A percentile compares a stretch with the other conserved stretches of the same genome.
These are phyloP conservation scores for Acorus calamus DNA, from an alignment of 106 monocot genomes.

Conservation along the genomic window DNA sequence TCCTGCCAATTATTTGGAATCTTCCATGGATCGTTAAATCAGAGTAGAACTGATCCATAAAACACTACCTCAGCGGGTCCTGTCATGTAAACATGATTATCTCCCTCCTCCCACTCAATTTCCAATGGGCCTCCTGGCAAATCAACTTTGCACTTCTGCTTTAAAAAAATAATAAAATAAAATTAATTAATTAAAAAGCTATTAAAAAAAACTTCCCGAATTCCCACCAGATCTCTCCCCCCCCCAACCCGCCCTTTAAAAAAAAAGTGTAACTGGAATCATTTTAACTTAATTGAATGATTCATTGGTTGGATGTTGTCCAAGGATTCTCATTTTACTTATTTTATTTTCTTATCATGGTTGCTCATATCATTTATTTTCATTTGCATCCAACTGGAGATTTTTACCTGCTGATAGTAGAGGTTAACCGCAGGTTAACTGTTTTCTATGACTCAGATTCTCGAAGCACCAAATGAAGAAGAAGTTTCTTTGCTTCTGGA, in stretches of 20 bases:
- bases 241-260: no score
- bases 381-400: no score
- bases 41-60: slow-evolving; percentile 52
- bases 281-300: no score
- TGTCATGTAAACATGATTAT: slow-evolving; percentile 97
- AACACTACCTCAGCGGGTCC: slow-evolving; percentile 86
- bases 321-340: not conserved
- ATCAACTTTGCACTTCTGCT: slow-evolving; percentile 74
- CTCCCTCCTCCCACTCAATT: slow-evolving; percentile 83
- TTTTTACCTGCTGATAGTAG: slow-evolving; percentile 29
- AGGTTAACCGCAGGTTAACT: slow-evolving; percentile 24
- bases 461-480: slow-evolving; percentile 79
- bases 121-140: slow-evolving; percentile 95
- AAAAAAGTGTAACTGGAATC: no score
- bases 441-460: slow-evolving; percentile 69
- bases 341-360: not conserved
- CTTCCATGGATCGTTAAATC: no score
- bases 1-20: no score
- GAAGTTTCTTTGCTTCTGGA: slow-evolving; percentile 79
- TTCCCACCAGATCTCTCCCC: no score
- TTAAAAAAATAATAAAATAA: not conserved
- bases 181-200: not conserved
- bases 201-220: not conserved
- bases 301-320: not conserved
- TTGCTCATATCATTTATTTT: no score